Percentiles rank a stretch among this genome's conserved stretches.
phyloP scores from a whole-genome alignment of 148 eudicot genomes.

The Heliamphora exappendiculata region DNA sequence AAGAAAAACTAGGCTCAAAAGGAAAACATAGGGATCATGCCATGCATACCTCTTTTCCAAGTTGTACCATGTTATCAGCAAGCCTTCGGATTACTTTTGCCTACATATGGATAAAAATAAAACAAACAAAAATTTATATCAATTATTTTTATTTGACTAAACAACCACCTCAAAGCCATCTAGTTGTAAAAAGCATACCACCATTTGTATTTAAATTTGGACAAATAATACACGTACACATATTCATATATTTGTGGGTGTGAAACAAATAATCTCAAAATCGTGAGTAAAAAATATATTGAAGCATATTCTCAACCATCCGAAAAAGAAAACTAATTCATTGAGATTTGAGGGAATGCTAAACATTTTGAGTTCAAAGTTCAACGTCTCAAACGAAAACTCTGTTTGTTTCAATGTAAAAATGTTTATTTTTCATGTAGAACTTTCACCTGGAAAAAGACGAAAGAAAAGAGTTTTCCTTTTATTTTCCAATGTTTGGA shows the following conservation, averaged over 20 bases:
- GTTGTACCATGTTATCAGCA: slow-evolving; percentile 94
- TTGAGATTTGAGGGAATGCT: not conserved
- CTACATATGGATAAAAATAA: slow-evolving; percentile 22
- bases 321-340: not conserved
- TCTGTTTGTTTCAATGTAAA: too few species aligned
- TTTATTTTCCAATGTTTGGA: too few species aligned
- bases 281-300: not conserved
- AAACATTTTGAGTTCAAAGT: too few species aligned
- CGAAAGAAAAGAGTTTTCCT: too few species aligned
- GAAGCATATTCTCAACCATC: not conserved
- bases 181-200: not conserved
- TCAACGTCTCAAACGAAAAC: too few species aligned
- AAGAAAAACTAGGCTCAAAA: not conserved
- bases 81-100: slow-evolving; percentile 92
- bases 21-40: not conserved
- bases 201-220: too few species aligned
- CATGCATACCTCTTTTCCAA: slow-evolving; percentile 77
- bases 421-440: too few species aligned
- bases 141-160: not conserved
- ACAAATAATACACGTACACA: not conserved
- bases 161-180: not conserved
- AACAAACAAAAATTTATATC: not conserved
- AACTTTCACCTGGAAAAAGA: too few species aligned
- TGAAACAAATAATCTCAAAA: not conserved
- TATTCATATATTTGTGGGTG: not conserved